Percentiles rank a stretch among this genome's conserved stretches.
Conservation (phyloP, 2,329 filamentous ascomycete genomes). For the Cladophialophora yegresii region DNA sequence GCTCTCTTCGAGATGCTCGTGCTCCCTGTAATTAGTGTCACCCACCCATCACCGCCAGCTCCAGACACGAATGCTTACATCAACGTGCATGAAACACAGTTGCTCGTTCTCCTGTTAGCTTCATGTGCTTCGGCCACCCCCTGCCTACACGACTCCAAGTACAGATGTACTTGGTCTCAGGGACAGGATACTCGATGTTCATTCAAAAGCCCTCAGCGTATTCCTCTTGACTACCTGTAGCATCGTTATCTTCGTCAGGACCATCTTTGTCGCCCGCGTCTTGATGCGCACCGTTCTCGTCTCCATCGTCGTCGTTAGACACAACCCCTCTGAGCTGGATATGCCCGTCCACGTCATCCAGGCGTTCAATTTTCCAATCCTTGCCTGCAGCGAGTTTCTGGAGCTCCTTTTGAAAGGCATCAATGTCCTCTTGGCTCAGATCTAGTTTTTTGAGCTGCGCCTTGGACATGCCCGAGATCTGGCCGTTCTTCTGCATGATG, state of each 20-base stretch:
- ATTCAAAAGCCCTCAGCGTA: constrained; percentile 45
- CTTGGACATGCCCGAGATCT: constrained; percentile 61
- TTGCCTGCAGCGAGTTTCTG: constrained; percentile 68
- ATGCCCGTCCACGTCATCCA: constrained; percentile 64
- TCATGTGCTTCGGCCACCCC: background rate
- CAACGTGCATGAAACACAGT: constrained; percentile 15
- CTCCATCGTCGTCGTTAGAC: constrained; percentile 59
- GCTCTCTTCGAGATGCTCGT: background rate
- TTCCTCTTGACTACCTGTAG: constrained; percentile 39
- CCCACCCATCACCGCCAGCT: too few species aligned
- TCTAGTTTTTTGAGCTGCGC: constrained; percentile 70
- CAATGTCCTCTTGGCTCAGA: constrained; percentile 66
- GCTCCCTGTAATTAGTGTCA: background rate
- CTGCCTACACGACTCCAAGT: background rate
- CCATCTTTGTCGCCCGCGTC: constrained; percentile 32
- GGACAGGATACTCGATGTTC: background rate
- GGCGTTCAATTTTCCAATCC: constrained; percentile 78
- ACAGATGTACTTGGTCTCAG: too few species aligned
- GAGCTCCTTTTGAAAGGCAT: constrained; percentile 68
- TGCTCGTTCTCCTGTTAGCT: background rate
- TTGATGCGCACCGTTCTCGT: constrained; percentile 39
- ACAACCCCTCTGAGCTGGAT: constrained; percentile 71
- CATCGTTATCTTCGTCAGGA: constrained; percentile 37
- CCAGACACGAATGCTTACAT: constrained; percentile 14
- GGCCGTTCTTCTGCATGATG: constrained; percentile 61